phyloP scores from a whole-genome alignment of 1,139 yeast species.

The Ogataea hybrid region DNA sequence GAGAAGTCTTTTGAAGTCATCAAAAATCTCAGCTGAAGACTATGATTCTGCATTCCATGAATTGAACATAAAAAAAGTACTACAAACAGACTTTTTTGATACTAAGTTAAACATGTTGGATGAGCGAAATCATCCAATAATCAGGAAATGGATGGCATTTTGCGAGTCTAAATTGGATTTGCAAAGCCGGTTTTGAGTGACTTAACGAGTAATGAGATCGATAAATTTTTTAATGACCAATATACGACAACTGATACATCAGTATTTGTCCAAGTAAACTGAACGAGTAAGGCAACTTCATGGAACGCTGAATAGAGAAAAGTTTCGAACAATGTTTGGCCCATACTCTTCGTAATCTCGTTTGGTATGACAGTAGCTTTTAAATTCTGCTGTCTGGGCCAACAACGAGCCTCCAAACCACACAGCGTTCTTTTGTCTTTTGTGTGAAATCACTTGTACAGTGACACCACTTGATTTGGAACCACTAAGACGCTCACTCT shows the following conservation, averaged over 20 bases:
- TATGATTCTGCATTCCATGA: slow-evolving; percentile 43
- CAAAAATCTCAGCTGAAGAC: slow-evolving; percentile 20
- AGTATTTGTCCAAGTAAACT: too few relatives aligned
- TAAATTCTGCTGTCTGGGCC: slow-evolving; percentile 97
- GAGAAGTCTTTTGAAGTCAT: slow-evolving; percentile 1
- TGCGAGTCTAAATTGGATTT: slow-evolving; percentile 9
- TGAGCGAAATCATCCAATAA: slow-evolving; percentile 36
- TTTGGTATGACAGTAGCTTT: slow-evolving; percentile 94
- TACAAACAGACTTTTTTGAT: slow-evolving; percentile 50
- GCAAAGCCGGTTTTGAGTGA: too few relatives aligned
- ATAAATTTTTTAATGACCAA: too few relatives aligned
- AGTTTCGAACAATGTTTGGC: slow-evolving; percentile 95
- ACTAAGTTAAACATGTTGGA: slow-evolving; percentile 42
- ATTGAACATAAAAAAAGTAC: slow-evolving; percentile 48
- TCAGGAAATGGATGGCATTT: slow-evolving; percentile 37
- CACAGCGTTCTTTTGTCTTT: slow-evolving; percentile 97
- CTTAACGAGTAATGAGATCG: neutral
- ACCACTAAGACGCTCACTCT: slow-evolving; percentile 75
- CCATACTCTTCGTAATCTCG: slow-evolving; percentile 98
- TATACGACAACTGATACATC: too few relatives aligned
- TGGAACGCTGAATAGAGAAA: slow-evolving; percentile 89
- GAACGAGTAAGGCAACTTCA: slow-evolving; percentile 31
- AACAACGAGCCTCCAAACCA: slow-evolving; percentile 98
- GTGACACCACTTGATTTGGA: slow-evolving; percentile 93
- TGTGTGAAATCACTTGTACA: slow-evolving; percentile 95